phyloP scores from a whole-genome alignment of 768 basidiomycete species.

The Mycena vulgaris region DNA sequence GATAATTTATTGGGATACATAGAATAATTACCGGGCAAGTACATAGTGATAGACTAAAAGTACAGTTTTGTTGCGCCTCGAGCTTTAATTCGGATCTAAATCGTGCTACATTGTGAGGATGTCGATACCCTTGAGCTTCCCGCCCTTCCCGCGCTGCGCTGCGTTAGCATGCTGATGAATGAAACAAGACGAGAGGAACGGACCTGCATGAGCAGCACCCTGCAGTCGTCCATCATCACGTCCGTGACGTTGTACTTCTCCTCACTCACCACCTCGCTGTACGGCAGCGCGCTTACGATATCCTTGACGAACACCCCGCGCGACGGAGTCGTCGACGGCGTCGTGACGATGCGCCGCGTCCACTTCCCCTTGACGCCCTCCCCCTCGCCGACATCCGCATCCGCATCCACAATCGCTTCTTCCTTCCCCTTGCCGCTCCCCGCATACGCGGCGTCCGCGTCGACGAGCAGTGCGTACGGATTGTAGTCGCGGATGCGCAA shows the following conservation, averaged over 20 bases:
- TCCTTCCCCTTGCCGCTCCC: constrained; percentile 43
- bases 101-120: constrained; percentile 60
- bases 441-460: constrained; percentile 23
- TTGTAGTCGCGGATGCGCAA: constrained; percentile 59
- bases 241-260: constrained; percentile 66
- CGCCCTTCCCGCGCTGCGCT: constrained; percentile 54
- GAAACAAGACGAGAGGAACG: neutral
- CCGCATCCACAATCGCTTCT: constrained; percentile 33
- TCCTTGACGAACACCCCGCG: constrained; percentile 64
- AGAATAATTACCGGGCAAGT: constrained; percentile 1
- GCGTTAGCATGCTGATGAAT: constrained; percentile 22
- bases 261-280: constrained; percentile 65
- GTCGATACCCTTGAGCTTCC: constrained; percentile 58
- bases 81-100: neutral
- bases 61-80: neutral
- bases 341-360: constrained; percentile 55
- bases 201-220: constrained; percentile 66
- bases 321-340: constrained; percentile 58
- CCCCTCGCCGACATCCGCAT: constrained; percentile 21
- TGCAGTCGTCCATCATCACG: constrained; percentile 71
- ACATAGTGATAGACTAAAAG: neutral
- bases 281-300: constrained; percentile 64
- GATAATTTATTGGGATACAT: constrained; percentile 15
- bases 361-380: constrained; percentile 45
- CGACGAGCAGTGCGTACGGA: constrained; percentile 45